A percentile compares a stretch with the other conserved stretches of the same genome.
Conservation (phyloP, 2,329 filamentous ascomycete genomes). For the Sarocladium kiliense region DNA sequence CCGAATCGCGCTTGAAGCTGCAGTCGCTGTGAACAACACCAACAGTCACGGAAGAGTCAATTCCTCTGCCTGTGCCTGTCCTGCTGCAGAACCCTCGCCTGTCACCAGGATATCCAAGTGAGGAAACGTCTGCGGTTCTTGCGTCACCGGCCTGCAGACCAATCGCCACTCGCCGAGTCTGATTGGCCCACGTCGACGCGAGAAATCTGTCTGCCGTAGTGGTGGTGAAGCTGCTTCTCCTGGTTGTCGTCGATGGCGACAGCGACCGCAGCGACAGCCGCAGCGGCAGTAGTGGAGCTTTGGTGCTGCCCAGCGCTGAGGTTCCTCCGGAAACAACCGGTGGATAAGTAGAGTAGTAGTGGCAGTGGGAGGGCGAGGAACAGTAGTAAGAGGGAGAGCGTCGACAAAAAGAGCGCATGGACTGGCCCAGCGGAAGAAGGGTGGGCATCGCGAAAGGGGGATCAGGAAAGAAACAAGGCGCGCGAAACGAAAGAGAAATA, state of each 20-base stretch:
- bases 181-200: conserved; percentile 2
- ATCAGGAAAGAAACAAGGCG: not conserved
- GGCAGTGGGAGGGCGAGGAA: not conserved
- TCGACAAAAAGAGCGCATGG: conserved; percentile 8
- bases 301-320: not conserved
- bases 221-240: not conserved
- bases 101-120: not conserved
- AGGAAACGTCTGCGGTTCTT: not conserved
- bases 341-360: not conserved
- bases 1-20: not conserved
- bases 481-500: not conserved
- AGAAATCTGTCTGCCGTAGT: not conserved
- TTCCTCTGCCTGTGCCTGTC: too few relatives aligned
- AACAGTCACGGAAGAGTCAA: not conserved
- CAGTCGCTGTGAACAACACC: not conserved
- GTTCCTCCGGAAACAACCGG: conserved; percentile 3
- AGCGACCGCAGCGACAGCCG: conserved; percentile 9
- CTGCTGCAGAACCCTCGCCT: not conserved
- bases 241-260: conserved; percentile 9
- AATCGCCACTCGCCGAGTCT: conserved; percentile 2
- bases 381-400: not conserved
- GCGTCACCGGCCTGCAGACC: not conserved
- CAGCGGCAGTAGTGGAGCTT: conserved; percentile 4
- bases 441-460: conserved; percentile 5
- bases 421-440: not conserved